Evolutionary conservation across 2,329 filamentous ascomycete species (phyloP).

Genomic region (Didymellaceae sp.): DNA sequence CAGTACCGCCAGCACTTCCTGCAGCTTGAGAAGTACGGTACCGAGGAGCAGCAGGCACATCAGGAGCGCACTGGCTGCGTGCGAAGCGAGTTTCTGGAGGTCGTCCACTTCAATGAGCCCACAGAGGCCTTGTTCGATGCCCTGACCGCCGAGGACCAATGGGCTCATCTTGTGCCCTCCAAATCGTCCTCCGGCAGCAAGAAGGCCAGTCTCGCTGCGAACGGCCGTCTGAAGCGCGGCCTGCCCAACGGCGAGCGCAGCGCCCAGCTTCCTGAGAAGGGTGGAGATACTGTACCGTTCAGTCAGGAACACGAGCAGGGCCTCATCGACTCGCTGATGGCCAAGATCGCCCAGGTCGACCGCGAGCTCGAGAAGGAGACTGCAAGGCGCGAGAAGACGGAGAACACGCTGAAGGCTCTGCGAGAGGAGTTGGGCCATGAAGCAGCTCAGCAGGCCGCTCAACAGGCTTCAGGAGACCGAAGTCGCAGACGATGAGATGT

Average conservation of each 20-base stretch:
- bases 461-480: conserved; percentile 47
- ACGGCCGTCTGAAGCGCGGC: conserved; percentile 44
- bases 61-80: conserved; percentile 63
- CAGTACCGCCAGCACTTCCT: conserved; percentile 95
- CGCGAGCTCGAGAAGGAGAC: conserved; percentile 41
- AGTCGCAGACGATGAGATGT: conserved; percentile 44
- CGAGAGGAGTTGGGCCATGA: conserved; percentile 44
- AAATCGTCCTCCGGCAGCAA: conserved; percentile 52
- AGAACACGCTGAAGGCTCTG: conserved; percentile 39
- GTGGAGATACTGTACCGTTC: conserved; percentile 42
- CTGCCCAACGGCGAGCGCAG: conserved; percentile 46
- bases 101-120: conserved; percentile 96
- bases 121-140: conserved; percentile 90
- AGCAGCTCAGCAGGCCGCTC: conserved; percentile 46
- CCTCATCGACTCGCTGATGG: conserved; percentile 39
- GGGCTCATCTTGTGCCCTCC: conserved; percentile 51
- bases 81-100: conserved; percentile 83
- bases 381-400: conserved; percentile 39
- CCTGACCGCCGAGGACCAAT: conserved; percentile 75
- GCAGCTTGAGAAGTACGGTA: conserved; percentile 87
- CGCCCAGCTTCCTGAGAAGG: conserved; percentile 45
- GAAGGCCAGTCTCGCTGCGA: conserved; percentile 42
- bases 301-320: conserved; percentile 46
- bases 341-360: conserved; percentile 44
- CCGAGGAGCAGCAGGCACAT: conserved; percentile 69